phyloP scores from a whole-genome alignment of 2,329 filamentous ascomycete species.

The Nemania diffusa region DNA sequence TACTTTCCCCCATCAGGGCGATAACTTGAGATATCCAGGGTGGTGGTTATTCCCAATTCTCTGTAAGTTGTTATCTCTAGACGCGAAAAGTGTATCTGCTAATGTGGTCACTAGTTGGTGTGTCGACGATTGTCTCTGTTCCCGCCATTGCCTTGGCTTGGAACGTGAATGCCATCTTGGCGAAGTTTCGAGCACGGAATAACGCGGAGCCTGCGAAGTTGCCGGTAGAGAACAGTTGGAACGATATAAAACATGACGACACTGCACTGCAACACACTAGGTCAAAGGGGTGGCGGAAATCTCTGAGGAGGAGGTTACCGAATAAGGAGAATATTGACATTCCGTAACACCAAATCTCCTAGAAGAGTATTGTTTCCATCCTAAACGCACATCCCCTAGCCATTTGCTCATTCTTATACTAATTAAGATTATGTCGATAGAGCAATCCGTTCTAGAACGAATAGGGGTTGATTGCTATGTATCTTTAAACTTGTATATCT shows the following conservation, averaged over 20 bases:
- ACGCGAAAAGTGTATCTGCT: neutral
- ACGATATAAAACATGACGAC: neutral
- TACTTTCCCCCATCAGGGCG: neutral
- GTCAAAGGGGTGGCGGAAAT: too few relatives aligned
- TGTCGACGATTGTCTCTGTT: neutral
- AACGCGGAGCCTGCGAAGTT: neutral
- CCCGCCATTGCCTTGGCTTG: neutral
- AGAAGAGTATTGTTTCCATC: too few relatives aligned
- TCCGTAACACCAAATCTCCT: too few relatives aligned
- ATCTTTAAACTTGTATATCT: too few relatives aligned
- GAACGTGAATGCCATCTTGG: neutral
- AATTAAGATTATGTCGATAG: too few relatives aligned
- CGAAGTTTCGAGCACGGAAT: neutral
- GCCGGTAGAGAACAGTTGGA: neutral
- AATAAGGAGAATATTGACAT: too few relatives aligned
- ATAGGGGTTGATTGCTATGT: too few relatives aligned
- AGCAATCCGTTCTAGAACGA: too few relatives aligned
- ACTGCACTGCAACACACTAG: too few relatives aligned
- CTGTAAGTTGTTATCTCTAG: neutral
- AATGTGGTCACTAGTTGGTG: neutral
- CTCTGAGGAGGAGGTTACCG: too few relatives aligned
- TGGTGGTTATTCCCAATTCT: slow-evolving; percentile 1
- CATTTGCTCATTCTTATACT: too few relatives aligned
- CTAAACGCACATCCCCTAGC: too few relatives aligned
- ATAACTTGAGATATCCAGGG: neutral